phyloP scores from a whole-genome alignment of 495 filamentous ascomycete species.

The Hypoxylon intermedium region DNA sequence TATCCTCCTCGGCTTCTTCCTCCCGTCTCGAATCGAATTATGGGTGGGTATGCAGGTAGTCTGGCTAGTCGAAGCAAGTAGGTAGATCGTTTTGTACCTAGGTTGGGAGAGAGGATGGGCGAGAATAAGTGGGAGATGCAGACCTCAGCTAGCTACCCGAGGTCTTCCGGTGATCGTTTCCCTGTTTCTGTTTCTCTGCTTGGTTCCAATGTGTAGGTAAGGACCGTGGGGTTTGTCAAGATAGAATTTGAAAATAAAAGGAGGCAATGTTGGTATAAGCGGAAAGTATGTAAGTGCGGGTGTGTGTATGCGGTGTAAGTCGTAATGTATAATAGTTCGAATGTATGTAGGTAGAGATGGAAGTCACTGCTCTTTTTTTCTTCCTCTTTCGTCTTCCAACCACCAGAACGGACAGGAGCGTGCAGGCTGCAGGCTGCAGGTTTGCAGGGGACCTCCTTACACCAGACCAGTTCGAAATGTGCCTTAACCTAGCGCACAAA shows the following conservation, averaged over 20 bases:
- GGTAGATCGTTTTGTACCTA: neutral
- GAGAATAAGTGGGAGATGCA: constrained; percentile 4
- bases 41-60: constrained; percentile 7
- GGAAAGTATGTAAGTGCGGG: neutral
- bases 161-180: constrained; percentile 23
- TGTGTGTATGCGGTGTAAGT: neutral
- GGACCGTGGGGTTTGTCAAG: constrained; percentile 4
- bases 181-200: no score
- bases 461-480: neutral
- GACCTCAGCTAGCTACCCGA: no score
- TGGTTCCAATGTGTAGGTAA: no score
- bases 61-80: no score
- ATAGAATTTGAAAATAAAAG: constrained; percentile 1
- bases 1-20: neutral
- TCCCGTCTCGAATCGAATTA: no score
- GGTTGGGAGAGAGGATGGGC: neutral
- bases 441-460: constrained; percentile 15
- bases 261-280: constrained; percentile 4
- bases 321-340: no score
- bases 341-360: neutral
- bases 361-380: neutral
- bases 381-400: constrained; percentile 6
- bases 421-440: neutral
- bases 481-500: constrained; percentile 14
- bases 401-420: constrained; percentile 1